Evolutionary conservation across 2,329 filamentous ascomycete species (phyloP), one percentile per base, ranked within the genome.

Genomic region (Trichoderma sp.): DNA sequence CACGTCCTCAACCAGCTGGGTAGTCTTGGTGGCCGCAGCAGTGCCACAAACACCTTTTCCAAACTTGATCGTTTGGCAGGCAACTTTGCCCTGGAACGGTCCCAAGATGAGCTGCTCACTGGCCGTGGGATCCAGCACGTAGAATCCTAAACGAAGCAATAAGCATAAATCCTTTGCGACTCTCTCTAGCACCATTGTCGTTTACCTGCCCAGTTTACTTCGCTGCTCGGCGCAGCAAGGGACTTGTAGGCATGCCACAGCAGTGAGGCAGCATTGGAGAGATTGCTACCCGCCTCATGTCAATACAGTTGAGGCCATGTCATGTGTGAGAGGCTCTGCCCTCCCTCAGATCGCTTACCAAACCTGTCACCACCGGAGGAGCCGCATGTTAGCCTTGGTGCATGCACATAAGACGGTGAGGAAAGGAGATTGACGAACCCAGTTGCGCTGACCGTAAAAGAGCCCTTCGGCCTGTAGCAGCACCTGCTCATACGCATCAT

Each of bases 241-340:
- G 91, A 92, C 76, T 92, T 90, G 75, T 90, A 91, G 4, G 89
- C 90, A 75, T 95, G 90, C 90, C 91, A 94, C 70, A 94, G 83
- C 32, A 94, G 84, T 4, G 91, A 89, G 8, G 92, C 88, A 4
- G 89, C 81, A 76, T 94, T 95, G 71, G 92, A 84, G 57, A 93
- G 85, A 78, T 95, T 94, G 79, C 90, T 92, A 72, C 19, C 4
- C 32, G 19, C 39, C 39, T 57, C 64, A 22, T 52, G 71, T 69
- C 68, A 67, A 70, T 22, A 58, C 34, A 19, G n/a, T n/a, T n/a
- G n/a, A n/a, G 25, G 34, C 29, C 50, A 48, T 22, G 27, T 13
- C 19, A 32, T 39, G 12, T 35, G 45, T 27, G 52, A 45, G 37
- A 65, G 4, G 60, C 35, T 65, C 45, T 37, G 22, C n/a, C 37